Percentiles rank a stretch among this genome's conserved stretches.
phyloP scores from a whole-genome alignment of 2,329 filamentous ascomycete genomes.

The Thelonectria olida region DNA sequence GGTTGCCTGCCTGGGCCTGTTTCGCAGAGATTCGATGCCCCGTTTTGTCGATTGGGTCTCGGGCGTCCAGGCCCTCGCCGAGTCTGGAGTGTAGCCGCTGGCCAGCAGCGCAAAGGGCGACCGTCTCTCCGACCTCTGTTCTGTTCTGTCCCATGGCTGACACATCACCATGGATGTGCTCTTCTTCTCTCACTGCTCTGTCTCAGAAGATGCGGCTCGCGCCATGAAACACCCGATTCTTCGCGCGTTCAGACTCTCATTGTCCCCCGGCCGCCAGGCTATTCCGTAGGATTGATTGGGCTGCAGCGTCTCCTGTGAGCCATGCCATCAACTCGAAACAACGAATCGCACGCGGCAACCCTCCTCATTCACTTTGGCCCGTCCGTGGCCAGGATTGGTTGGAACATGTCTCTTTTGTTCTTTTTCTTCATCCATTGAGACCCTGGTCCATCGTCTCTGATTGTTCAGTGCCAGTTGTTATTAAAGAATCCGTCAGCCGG shows the following conservation, averaged over 20 bases:
- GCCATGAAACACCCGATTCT: conserved; percentile 37
- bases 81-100: conserved; percentile 10
- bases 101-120: not conserved
- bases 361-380: conserved; percentile 10
- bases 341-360: conserved; percentile 15
- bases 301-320: conserved; percentile 8
- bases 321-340: conserved; percentile 23
- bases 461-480: conserved; percentile 23
- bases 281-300: conserved; percentile 25
- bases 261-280: conserved; percentile 10
- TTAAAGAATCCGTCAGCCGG: conserved; percentile 36
- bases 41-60: conserved; percentile 17
- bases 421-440: conserved; percentile 13
- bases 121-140: not conserved
- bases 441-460: conserved; percentile 20
- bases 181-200: conserved; percentile 5
- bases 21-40: conserved; percentile 11
- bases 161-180: conserved; percentile 25
- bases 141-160: not conserved
- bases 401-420: conserved; percentile 10
- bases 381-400: conserved; percentile 2
- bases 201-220: conserved; percentile 29
- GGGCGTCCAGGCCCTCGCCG: not conserved
- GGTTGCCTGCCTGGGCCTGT: not conserved
- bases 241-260: conserved; percentile 21